These are phyloP conservation scores for Fomitopsis serialis DNA, from an alignment of 768 basidiomycete genomes.

Conservation along the genomic window DNA sequence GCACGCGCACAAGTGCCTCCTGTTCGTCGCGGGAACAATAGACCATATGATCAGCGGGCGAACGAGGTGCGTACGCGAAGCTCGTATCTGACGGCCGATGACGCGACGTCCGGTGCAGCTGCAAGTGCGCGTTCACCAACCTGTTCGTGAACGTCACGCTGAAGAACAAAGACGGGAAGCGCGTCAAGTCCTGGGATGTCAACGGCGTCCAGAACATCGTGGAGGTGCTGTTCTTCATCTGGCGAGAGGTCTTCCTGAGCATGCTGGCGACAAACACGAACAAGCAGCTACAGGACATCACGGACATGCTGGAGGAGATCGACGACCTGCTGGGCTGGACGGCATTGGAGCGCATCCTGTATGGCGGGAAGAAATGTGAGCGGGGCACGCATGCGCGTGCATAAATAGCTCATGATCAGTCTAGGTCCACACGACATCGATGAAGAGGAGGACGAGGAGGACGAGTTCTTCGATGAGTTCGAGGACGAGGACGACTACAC, in stretches of 20 bases:
- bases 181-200: constrained; percentile 44
- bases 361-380: constrained; percentile 46
- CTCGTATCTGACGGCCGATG: not conserved
- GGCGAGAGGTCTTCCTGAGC: constrained; percentile 62
- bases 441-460: constrained; percentile 28
- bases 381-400: not conserved
- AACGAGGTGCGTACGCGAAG: constrained; percentile 28
- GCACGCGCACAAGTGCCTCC: constrained; percentile 50
- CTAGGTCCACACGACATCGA: constrained; percentile 14
- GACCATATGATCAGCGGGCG: constrained; percentile 35
- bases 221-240: constrained; percentile 52
- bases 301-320: constrained; percentile 57
- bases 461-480: constrained; percentile 24
- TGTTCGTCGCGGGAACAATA: constrained; percentile 45
- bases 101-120: constrained; percentile 30
- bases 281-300: constrained; percentile 29
- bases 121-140: constrained; percentile 46
- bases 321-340: constrained; percentile 45
- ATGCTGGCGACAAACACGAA: constrained; percentile 37
- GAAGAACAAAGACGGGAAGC: constrained; percentile 35
- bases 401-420: not conserved
- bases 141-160: constrained; percentile 43
- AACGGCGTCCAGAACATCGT: constrained; percentile 43
- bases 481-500: constrained; percentile 25
- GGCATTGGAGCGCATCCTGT: constrained; percentile 45